Base-by-base conservation (phyloP, 805 yeast genomes). In the Saccharomycopsis selenospora region DNA sequence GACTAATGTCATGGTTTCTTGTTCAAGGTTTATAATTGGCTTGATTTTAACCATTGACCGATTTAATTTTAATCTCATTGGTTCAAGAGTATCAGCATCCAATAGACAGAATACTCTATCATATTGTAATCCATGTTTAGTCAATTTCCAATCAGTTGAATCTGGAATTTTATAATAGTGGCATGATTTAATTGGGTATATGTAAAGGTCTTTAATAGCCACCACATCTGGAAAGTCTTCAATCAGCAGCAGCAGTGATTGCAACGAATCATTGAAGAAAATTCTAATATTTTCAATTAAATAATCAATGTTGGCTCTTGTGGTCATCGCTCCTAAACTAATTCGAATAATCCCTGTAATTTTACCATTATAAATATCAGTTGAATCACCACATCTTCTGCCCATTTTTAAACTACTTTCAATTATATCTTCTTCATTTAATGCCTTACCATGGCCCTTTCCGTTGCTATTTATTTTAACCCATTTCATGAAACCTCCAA, bases 101-200 rank as follows among this genome's bases (percentile, higher is more conserved):
- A 70, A 52, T n/a, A 72, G 51, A 36, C 72, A 62, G 45, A 70
- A 71, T 49, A 58, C 57, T 14, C 76, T 56, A 54, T 72, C 76
- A 57, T 62, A 65, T 41, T 63, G 52, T n/a, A 72, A 57, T 0
- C 76, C 76, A 6, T 47, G 46, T 2, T 40, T 42, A 2, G 50
- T 48, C 1, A 70, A 57, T 10, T 54, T 49, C 72, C 73, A 68
- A 2, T 48, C 43, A 0, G 33, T 17, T 7, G 49, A 53, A 2
- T 29, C 24, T 0, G 65, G 62, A 7, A 71, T 56, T 13, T 46
- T 40, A 40, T 55, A 61, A 1, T 66, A 72, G 2, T 58, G 62
- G 50, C 76, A 72, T 4, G 75, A 70, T 48, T 72, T 72, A 42
- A 72, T 66, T 2, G 76, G 76, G 54, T 64, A 72, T 1, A 69